Conservation (phyloP, 2,329 filamentous ascomycete genomes). For the Epichloe gansuensis region DNA sequence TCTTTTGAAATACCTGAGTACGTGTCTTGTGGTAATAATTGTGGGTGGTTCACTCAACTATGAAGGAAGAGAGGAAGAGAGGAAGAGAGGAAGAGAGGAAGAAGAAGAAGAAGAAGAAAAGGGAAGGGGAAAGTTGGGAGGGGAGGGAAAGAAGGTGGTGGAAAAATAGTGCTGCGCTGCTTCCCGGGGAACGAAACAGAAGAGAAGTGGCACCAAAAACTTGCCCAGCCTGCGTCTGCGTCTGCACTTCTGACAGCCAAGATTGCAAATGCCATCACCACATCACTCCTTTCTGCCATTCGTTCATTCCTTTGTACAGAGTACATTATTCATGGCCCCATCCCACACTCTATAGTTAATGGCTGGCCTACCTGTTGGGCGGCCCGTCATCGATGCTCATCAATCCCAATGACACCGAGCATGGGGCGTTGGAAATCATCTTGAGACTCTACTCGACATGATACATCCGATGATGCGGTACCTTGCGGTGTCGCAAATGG, state of each 20-base stretch:
- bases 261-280: background rate
- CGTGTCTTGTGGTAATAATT: slow-evolving; percentile 2
- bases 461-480: background rate
- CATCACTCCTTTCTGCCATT: background rate
- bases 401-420: background rate
- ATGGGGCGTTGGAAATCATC: background rate
- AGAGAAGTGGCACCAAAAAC: background rate
- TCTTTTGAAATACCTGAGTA: slow-evolving; percentile 1
- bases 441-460: background rate
- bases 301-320: background rate
- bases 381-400: background rate
- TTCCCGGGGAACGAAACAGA: background rate
- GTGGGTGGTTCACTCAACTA: slow-evolving; percentile 1
- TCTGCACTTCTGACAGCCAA: background rate
- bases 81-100: background rate
- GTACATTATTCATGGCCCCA: background rate
- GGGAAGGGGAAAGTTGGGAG: background rate
- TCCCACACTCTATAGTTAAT: background rate
- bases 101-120: background rate
- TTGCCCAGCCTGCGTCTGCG: background rate
- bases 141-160: slow-evolving; percentile 4
- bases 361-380: background rate
- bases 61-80: background rate
- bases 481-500: background rate
- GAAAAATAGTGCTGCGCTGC: slow-evolving; percentile 3